Evolutionary conservation across 306 rosid genomes (phyloP).

Genomic region (Quercus rubra): DNA sequence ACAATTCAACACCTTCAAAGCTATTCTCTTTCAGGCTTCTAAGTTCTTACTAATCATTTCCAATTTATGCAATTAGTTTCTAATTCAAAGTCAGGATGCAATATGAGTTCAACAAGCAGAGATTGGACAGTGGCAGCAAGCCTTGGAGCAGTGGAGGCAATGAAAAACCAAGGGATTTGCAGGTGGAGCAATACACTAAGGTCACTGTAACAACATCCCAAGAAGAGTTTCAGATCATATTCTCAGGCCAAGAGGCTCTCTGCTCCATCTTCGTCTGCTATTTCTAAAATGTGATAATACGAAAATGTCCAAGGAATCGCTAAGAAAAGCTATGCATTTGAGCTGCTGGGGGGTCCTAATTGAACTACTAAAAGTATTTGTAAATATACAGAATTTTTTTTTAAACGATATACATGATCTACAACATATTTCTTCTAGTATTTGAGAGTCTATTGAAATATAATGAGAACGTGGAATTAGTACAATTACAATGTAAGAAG

Average conservation of each 20-base stretch:
- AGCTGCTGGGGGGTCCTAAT: slow-evolving; percentile 32
- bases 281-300: slow-evolving; percentile 2
- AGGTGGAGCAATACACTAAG: slow-evolving; percentile 20
- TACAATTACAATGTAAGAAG: no score
- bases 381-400: neutral
- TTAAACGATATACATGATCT: neutral
- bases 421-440: no score
- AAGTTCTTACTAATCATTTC: no score
- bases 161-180: slow-evolving; percentile 30
- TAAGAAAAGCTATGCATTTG: slow-evolving; percentile 27
- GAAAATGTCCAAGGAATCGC: slow-evolving; percentile 14
- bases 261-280: slow-evolving; percentile 8
- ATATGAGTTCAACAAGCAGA: slow-evolving; percentile 21
- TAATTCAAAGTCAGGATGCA: neutral
- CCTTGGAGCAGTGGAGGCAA: slow-evolving; percentile 27
- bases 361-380: neutral
- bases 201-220: slow-evolving; percentile 19
- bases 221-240: slow-evolving; percentile 18
- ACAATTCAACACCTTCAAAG: no score
- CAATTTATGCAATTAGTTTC: no score
- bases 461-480: no score
- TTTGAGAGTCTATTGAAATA: no score
- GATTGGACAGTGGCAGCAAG: slow-evolving; percentile 28
- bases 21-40: no score
- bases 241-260: slow-evolving; percentile 9